Base-by-base conservation (phyloP, 2,329 filamentous ascomycete species). In the Penicillium occitanis region DNA sequence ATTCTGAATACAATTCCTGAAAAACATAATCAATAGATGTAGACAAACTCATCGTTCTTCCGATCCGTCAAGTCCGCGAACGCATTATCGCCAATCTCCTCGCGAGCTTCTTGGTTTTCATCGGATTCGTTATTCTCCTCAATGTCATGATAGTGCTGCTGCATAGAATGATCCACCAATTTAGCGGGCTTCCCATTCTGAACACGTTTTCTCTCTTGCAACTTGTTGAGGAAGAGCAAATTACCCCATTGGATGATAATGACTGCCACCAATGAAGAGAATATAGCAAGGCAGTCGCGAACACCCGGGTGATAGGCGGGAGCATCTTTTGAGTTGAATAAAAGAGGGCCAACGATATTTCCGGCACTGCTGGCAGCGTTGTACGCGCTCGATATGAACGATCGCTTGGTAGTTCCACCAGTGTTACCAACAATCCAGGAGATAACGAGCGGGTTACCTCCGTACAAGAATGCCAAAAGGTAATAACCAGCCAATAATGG, bases 401-500 rank as follows among this genome's bases (percentile, higher is more conserved):
- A 87, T 72, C 88, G 89, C 76, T 91, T 90, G 1, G 88, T 90
- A 11, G 84, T 86, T 7, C 89, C 89, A 0, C 82, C 89, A 0
- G 87, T 90, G 74, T 91, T 91, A 6, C 85, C 87, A 5, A 90
- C 83, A 65, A 90, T 87, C 88, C 89, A 91, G 0, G 86, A 84
- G 0, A 90, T 85, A 22, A 90, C 85, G 10, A 91, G 79, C 0
- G 88, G 88, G 70, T 89, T 90, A 1, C 84, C 86, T 0, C 87
- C 87, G 68, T 88, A 91, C 8, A 90, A 77, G 73, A 90, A 90
- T 0, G 87, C 85, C 0, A 90, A 81, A 1, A 90, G 79, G 70
- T 90, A 90, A 74, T 90, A 90, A 0, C 84, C 87, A 0, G 81
- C 83, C 2, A 91, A 79, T 1, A 89, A 71, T 0, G 81, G 77